Evolutionary conservation across 768 basidiomycete genomes (phyloP).

Genomic region (Hysterangium stoloniferum): DNA sequence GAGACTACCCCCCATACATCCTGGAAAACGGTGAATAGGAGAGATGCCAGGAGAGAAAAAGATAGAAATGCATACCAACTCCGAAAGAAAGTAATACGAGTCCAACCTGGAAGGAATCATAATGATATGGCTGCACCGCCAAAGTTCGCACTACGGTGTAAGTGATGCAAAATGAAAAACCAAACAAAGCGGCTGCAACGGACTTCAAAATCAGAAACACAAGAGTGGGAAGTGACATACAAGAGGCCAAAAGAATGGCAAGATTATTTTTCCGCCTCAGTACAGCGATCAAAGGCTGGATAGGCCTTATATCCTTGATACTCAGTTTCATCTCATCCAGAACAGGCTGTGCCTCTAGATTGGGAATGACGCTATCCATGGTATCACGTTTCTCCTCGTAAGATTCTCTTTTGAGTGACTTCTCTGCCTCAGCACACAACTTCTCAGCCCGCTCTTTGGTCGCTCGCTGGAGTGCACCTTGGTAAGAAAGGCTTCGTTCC

Average conservation of each 20-base stretch:
- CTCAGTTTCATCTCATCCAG: slow-evolving; percentile 41
- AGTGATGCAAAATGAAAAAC: slow-evolving; percentile 57
- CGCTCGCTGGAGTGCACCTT: slow-evolving; percentile 46
- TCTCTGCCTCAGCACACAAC: slow-evolving; percentile 22
- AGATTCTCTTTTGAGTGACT: slow-evolving; percentile 19
- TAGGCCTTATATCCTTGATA: slow-evolving; percentile 66
- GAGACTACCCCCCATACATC: slow-evolving; percentile 45
- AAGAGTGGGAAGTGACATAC: not conserved
- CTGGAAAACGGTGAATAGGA: slow-evolving; percentile 22
- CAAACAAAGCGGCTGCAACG: slow-evolving; percentile 56
- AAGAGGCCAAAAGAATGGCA: slow-evolving; percentile 35
- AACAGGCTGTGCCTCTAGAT: not conserved
- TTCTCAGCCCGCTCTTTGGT: slow-evolving; percentile 5
- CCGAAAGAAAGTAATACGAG: slow-evolving; percentile 73
- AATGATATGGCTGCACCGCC: slow-evolving; percentile 47
- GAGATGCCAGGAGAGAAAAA: not conserved
- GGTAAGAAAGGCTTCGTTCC: slow-evolving; percentile 78
- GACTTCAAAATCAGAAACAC: slow-evolving; percentile 11
- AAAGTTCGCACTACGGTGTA: slow-evolving; percentile 75
- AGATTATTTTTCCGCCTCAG: slow-evolving; percentile 61
- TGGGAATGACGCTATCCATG: not conserved
- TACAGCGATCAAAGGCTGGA: slow-evolving; percentile 52
- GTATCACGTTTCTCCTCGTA: slow-evolving; percentile 6
- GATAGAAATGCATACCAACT: slow-evolving; percentile 35
- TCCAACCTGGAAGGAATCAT: slow-evolving; percentile 63